These are phyloP conservation scores for Russula ochroleuca DNA, from an alignment of 768 basidiomycete species.

Conservation along the genomic window DNA sequence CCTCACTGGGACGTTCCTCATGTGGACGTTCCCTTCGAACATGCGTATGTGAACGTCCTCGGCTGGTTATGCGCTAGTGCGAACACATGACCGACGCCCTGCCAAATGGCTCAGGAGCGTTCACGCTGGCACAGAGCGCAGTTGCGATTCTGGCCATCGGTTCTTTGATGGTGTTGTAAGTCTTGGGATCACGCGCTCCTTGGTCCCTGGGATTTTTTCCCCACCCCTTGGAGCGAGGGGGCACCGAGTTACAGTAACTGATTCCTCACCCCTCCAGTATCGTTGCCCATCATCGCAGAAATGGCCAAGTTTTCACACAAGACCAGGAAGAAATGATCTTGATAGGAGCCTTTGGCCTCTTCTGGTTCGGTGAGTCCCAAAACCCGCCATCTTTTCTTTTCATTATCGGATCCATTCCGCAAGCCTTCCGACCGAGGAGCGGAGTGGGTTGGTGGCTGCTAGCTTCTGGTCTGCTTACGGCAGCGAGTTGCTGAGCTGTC, in stretches of 20 bases:
- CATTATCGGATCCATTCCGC: not conserved
- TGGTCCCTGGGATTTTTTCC: not conserved
- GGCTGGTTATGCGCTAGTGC: conserved; percentile 4
- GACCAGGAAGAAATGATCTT: conserved; percentile 70
- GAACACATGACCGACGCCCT: conserved; percentile 14
- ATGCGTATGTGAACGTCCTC: conserved; percentile 22
- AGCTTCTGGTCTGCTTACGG: too few species aligned
- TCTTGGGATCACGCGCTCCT: conserved; percentile 16
- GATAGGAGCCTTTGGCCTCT: conserved; percentile 65
- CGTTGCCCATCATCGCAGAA: conserved; percentile 59
- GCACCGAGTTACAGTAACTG: not conserved
- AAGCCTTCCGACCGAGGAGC: not conserved
- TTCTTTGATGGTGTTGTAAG: conserved; percentile 64
- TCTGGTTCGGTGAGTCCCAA: conserved; percentile 64
- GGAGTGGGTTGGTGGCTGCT: not conserved
- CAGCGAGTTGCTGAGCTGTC: not conserved
- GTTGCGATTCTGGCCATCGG: conserved; percentile 65
- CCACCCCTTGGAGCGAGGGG: not conserved
- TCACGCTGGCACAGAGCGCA: conserved; percentile 53
- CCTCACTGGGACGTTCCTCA: conserved; percentile 19
- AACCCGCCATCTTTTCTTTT: not conserved
- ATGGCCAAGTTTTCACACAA: conserved; percentile 59
- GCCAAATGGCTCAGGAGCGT: conserved; percentile 30
- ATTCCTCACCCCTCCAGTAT: conserved; percentile 42
- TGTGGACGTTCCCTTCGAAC: conserved; percentile 45